Conservation (phyloP, 1,139 yeast species). For the Geotrichum fermentans region DNA sequence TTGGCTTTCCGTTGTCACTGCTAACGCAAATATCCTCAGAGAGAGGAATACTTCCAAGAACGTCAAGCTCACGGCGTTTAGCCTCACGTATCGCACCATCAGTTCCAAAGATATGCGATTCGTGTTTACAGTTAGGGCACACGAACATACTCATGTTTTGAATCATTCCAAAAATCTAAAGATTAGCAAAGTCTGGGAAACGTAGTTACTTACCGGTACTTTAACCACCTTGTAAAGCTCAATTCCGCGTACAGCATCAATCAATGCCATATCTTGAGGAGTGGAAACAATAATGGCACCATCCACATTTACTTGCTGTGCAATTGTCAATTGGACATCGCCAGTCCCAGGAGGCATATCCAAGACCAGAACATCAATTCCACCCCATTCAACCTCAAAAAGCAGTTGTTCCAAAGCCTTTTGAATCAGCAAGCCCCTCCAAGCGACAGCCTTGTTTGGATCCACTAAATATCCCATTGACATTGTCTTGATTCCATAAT, state of each 20-base stretch:
- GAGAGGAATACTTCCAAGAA: constrained; percentile 66
- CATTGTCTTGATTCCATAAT: constrained; percentile 79
- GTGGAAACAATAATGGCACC: constrained; percentile 83
- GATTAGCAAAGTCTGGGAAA: neutral
- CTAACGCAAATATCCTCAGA: constrained; percentile 56
- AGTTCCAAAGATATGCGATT: constrained; percentile 68
- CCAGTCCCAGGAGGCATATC: constrained; percentile 96
- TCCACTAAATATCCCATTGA: constrained; percentile 78
- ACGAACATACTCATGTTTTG: constrained; percentile 77
- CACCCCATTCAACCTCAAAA: constrained; percentile 76
- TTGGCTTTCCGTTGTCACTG: constrained; percentile 63
- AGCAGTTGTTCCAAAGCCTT: constrained; percentile 78
- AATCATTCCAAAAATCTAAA: constrained; percentile 58
- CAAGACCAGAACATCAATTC: constrained; percentile 61
- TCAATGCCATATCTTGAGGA: constrained; percentile 79
- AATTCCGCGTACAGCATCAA: constrained; percentile 78
- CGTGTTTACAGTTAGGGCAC: constrained; percentile 73
- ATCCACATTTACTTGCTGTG: constrained; percentile 69
- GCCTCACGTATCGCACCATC: constrained; percentile 64
- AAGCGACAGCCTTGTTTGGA: constrained; percentile 68
- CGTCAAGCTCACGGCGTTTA: constrained; percentile 44
- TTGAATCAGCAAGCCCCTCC: constrained; percentile 87
- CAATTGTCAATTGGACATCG: constrained; percentile 75
- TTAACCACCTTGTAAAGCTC: constrained; percentile 70
- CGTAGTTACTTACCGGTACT: constrained; percentile 46